phyloP scores from a whole-genome alignment of 1,284 basidiomycete genomes.

The Tetrapyrgos nigripes region DNA sequence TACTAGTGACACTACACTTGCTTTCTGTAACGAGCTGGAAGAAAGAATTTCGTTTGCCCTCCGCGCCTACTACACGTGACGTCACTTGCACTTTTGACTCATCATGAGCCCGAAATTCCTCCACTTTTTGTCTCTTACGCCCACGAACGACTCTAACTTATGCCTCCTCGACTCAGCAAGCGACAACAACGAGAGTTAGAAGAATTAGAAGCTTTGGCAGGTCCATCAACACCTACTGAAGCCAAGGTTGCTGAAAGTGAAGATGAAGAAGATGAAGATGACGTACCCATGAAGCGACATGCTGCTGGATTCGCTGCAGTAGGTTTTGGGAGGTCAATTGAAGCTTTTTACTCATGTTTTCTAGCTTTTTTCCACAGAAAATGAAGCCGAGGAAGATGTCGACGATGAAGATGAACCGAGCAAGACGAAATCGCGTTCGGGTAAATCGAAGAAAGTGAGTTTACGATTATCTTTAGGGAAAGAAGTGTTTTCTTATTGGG shows the following conservation, averaged over 20 bases:
- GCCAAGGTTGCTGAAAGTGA: constrained; percentile 31
- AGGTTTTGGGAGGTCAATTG: constrained; percentile 27
- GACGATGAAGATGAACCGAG: constrained; percentile 30
- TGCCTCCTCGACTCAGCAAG: constrained; percentile 83
- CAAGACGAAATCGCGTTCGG: constrained; percentile 21
- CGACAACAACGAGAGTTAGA: constrained; percentile 86
- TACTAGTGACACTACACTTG: no score
- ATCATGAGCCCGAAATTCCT: no score
- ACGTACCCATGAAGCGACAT: constrained; percentile 20
- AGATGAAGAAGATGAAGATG: constrained; percentile 34
- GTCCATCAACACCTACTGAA: constrained; percentile 23
- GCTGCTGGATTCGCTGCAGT: constrained; percentile 63
- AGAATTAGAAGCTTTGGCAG: constrained; percentile 65
- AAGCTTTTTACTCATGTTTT: background rate
- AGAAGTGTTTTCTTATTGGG: background rate
- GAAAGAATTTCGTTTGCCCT: no score
- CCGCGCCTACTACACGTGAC: no score
- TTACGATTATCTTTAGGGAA: background rate
- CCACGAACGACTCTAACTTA: no score
- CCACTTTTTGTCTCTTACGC: no score
- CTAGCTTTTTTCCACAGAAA: constrained; percentile 34
- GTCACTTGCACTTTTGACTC: no score
- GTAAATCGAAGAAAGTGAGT: constrained; percentile 40
- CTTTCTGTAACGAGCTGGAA: no score
- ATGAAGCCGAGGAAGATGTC: constrained; percentile 24